Evolutionary conservation across 176 grass and related monocot species (phyloP).

Genomic region (Oryza meridionalis): DNA sequence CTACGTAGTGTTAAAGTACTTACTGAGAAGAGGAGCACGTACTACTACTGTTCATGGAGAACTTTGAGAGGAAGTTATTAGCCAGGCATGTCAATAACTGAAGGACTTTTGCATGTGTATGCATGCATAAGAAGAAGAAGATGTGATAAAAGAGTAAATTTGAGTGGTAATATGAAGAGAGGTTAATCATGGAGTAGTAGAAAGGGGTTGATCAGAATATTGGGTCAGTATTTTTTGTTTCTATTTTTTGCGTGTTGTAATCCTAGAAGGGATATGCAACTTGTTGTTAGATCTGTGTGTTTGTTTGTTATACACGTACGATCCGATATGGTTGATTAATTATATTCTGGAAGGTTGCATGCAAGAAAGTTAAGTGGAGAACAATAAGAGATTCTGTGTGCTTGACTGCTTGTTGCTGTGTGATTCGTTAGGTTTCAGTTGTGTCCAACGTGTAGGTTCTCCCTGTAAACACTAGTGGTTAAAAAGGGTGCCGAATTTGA

Average conservation of each 20-base stretch:
- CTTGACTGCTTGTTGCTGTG: neutral
- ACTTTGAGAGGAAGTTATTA: neutral
- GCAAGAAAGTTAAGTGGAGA: neutral
- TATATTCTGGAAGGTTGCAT: too few relatives aligned
- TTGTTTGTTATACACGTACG: neutral
- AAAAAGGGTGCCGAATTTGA: slow-evolving; percentile 23
- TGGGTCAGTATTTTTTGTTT: neutral
- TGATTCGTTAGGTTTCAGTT: slow-evolving; percentile 39
- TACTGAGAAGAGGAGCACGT: neutral
- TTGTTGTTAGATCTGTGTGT: neutral
- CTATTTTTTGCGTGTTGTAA: slow-evolving; percentile 21
- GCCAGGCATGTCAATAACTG: neutral
- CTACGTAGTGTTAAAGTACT: neutral
- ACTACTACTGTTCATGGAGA: neutral
- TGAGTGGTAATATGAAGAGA: neutral
- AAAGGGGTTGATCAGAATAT: neutral
- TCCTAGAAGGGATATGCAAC: slow-evolving; percentile 8
- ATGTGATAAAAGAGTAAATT: neutral
- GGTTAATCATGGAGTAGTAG: too few relatives aligned
- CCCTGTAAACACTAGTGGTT: neutral
- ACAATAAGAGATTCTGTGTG: neutral
- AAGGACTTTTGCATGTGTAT: neutral
- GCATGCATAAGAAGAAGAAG: too few relatives aligned
- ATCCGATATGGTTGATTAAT: neutral
- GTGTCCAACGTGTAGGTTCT: slow-evolving; percentile 20